Conservation (phyloP, 2,329 filamentous ascomycete species). For the Colletotrichum nymphaeae region DNA sequence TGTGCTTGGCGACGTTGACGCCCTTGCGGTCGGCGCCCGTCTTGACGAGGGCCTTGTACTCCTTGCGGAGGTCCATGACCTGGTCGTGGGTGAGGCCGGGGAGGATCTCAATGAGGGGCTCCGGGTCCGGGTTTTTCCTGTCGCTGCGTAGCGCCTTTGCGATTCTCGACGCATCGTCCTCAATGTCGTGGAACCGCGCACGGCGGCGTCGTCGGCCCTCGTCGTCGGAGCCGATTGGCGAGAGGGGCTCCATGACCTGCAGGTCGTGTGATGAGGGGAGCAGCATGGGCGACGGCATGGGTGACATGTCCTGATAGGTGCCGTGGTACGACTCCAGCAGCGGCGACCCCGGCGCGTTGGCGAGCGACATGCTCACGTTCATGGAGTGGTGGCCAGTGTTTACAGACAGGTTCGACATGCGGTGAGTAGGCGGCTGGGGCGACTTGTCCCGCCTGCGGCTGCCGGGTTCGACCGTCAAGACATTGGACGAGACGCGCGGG, state of each 20-base stretch:
- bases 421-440: conserved; percentile 59
- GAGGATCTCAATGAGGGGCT: conserved; percentile 83
- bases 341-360: conserved; percentile 79
- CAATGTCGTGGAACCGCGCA: conserved; percentile 85
- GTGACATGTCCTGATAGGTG: conserved; percentile 93
- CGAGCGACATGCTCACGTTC: conserved; percentile 55
- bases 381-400: conserved; percentile 55
- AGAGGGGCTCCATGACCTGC: conserved; percentile 59
- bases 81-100: conserved; percentile 89
- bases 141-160: conserved; percentile 79
- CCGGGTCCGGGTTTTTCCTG: conserved; percentile 68
- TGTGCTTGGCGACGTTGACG: conserved; percentile 88
- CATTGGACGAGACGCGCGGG: conserved; percentile 50
- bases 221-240: conserved; percentile 63
- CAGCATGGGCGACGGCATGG: conserved; percentile 88
- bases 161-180: conserved; percentile 80
- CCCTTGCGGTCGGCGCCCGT: conserved; percentile 78
- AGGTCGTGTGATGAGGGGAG: conserved; percentile 44
- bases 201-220: conserved; percentile 64
- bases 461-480: conserved; percentile 56
- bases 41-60: conserved; percentile 93
- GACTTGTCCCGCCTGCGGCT: conserved; percentile 54
- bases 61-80: conserved; percentile 83
- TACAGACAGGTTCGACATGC: conserved; percentile 66
- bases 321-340: conserved; percentile 92